Conservation (phyloP, 257 asterid species). For the Solanum gracilifrons region DNA sequence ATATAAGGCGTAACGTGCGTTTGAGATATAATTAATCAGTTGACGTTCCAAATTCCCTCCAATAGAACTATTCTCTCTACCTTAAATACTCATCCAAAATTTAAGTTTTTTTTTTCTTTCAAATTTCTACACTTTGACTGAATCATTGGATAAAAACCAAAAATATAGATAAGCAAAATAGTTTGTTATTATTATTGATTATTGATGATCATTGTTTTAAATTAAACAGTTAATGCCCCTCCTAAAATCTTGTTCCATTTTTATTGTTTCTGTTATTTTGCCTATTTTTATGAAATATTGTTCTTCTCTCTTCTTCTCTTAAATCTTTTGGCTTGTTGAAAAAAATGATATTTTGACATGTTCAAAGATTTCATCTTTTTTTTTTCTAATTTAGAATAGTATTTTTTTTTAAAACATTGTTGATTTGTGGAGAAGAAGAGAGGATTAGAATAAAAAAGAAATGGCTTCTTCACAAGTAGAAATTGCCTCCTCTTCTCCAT, state of each 20-base stretch:
- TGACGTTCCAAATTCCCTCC: not conserved
- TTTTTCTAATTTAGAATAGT: not conserved
- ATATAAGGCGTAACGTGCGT: not conserved
- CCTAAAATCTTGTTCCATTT: not conserved
- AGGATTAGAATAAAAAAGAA: not conserved
- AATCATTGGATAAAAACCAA: not conserved
- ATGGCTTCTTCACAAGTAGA: conserved; percentile 36
- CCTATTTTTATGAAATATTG: not conserved
- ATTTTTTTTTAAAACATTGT: not conserved
- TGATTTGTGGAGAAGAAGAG: not conserved
- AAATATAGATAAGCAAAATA: not conserved
- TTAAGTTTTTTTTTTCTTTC: not conserved
- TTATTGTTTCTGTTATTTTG: not conserved
- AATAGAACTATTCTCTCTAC: not conserved
- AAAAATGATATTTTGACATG: not conserved
- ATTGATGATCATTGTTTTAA: not conserved
- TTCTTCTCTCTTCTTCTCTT: not conserved
- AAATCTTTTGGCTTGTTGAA: not conserved
- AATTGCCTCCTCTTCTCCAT: conserved; percentile 19
- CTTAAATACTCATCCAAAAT: not conserved
- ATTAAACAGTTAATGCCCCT: not conserved
- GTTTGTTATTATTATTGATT: not conserved
- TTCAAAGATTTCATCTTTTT: not conserved
- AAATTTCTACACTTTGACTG: not conserved
- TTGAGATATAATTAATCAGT: not conserved